Evolutionary conservation across 441 rosid species (phyloP).

Genomic region (Arabidopsis lyrata): DNA sequence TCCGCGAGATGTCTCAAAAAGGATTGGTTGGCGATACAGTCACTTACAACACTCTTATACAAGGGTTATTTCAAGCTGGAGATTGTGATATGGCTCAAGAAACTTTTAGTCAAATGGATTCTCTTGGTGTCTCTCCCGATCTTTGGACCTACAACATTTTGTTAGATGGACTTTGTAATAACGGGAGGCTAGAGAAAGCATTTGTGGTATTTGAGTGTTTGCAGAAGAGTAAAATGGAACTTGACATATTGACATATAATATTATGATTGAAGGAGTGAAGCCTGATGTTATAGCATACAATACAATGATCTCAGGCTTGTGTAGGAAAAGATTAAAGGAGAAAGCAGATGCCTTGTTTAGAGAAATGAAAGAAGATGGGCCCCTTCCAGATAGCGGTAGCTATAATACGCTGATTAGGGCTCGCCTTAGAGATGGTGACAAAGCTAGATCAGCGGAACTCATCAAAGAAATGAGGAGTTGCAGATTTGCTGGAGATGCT

Average conservation of each 20-base stretch:
- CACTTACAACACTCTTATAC: slow-evolving; percentile 11
- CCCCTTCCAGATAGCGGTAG: slow-evolving; percentile 25
- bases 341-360: slow-evolving; percentile 11
- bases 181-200: neutral
- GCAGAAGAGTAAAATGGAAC: neutral
- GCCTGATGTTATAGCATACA: neutral
- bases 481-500: too few species aligned
- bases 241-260: fast-evolving
- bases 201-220: neutral
- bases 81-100: neutral
- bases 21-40: neutral
- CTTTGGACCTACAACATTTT: neutral
- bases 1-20: slow-evolving; percentile 5
- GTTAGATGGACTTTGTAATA: neutral
- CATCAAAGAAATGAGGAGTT: too few species aligned
- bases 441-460: neutral
- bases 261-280: neutral
- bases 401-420: neutral
- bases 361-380: slow-evolving; percentile 22
- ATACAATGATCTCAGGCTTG: neutral
- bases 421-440: slow-evolving; percentile 4
- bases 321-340: neutral
- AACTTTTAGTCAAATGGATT: slow-evolving; percentile 11
- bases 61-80: neutral
- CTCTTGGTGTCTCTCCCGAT: neutral